Evolutionary conservation across 75 land plant genomes (phyloP), one percentile per base, ranked within the genome.

Genomic region (Pseudotsuga menziesii): DNA sequence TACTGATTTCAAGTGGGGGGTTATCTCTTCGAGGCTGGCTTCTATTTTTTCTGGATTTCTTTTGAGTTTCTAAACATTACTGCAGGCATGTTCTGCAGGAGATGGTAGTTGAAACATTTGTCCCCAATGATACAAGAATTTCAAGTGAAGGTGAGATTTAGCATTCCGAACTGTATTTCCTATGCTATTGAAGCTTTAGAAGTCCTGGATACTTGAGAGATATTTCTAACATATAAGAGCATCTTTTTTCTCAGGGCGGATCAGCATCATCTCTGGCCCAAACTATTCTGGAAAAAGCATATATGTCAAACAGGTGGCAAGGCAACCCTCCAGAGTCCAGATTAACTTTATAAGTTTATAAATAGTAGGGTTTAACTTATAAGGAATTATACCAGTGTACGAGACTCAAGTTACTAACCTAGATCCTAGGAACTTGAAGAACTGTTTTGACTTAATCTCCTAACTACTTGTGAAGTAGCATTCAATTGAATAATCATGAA

Each of bases 221-320:
- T 41, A n/a, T 69, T 14, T 4, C 41, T 39, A 36, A 67, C 20
- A 41, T 41, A 19, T n/a, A 41, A n/a, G 48, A 39, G 9, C 48
- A 52, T 54, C 27, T 22, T 69, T 27, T 29, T 61, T 73, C 80
- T 71, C 91, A 97, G 99, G 98, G 61, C 85, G 88, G 56, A 84
- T 92, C 22, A 79, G 86, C 75, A 84, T 97, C 82, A 91, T 97
- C 54, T 88, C 93, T 63, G 99, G 99, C 72, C 99, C 99, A 69
- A 97, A 97, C 80, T 97, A 92, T 80, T 97, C 99, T 55, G 99
- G 99, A 41, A 97, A 97, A 82, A 97, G 99, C 81, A 89, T 97
- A 61, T 97, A 94, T 72, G 78, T 89, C 56, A 97, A 94, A 85
- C 99, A 97, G 98, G 99, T 94, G 12, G 72, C 23, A 52, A 78